These are phyloP conservation scores for Botrytis paeoniae DNA, from an alignment of 2,329 filamentous ascomycete genomes.

Conservation along the genomic window DNA sequence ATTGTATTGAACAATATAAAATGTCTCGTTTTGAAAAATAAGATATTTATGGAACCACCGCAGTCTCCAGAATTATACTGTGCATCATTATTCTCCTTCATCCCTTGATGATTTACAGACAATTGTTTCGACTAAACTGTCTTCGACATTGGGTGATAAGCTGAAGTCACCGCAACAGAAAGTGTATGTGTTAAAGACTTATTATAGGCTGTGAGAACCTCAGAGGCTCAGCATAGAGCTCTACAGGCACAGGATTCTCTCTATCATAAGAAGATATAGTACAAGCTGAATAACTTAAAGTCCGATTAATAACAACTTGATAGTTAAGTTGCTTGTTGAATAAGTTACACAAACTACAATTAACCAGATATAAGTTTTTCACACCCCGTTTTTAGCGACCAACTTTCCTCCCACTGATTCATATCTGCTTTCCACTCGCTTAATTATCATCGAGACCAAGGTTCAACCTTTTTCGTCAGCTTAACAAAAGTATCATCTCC, in stretches of 20 bases:
- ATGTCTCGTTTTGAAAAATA: not conserved
- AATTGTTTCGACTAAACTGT: not conserved
- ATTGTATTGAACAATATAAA: accelerated
- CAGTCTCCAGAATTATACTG: not conserved
- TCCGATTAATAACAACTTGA: not conserved
- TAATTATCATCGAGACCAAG: not conserved
- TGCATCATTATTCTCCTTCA: accelerated
- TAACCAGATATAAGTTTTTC: accelerated
- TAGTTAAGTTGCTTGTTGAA: accelerated
- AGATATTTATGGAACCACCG: accelerated
- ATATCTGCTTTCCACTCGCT: not conserved
- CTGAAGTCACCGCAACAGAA: not conserved
- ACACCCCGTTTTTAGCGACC: not conserved
- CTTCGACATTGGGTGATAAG: not conserved
- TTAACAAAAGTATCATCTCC: conserved; percentile 29
- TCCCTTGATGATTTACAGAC: not conserved
- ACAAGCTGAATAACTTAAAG: not conserved
- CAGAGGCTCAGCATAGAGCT: too few relatives aligned
- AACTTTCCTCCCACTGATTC: not conserved
- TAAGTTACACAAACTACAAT: not conserved
- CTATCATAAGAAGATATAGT: not conserved
- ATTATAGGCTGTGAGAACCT: accelerated
- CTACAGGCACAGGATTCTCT: not conserved
- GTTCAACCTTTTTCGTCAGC: conserved; percentile 28
- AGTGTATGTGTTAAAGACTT: not conserved